These are phyloP conservation scores for Wickerhamomyces mucosus DNA, from an alignment of 805 yeast species.

Conservation along the genomic window DNA sequence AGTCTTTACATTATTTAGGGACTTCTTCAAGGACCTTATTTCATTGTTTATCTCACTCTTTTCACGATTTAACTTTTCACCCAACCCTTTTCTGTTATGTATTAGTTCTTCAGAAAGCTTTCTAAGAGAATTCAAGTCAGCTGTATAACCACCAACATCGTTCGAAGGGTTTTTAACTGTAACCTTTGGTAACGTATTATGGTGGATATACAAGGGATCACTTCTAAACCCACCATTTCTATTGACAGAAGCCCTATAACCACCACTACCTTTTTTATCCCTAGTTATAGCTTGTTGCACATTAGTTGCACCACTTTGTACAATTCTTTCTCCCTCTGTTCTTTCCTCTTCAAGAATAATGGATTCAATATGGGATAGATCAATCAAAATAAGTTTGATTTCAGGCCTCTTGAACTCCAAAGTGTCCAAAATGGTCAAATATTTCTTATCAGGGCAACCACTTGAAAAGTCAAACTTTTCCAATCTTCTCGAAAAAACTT, in stretches of 20 bases:
- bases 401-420: constrained; percentile 45
- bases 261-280: background rate
- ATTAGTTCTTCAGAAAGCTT: constrained; percentile 3
- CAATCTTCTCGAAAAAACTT: constrained; percentile 40
- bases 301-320: constrained; percentile 22
- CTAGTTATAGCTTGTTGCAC: background rate
- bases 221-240: constrained; percentile 34
- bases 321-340: constrained; percentile 37
- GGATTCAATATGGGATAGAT: constrained; percentile 48
- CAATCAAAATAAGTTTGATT: constrained; percentile 55
- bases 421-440: constrained; percentile 49
- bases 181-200: constrained; percentile 7
- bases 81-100: constrained; percentile 3
- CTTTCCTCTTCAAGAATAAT: constrained; percentile 43
- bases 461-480: constrained; percentile 47
- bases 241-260: constrained; percentile 7
- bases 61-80: constrained; percentile 10
- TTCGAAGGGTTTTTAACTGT: constrained; percentile 8
- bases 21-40: constrained; percentile 1
- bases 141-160: constrained; percentile 3
- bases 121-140: background rate
- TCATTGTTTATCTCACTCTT: constrained; percentile 6
- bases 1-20: constrained; percentile 7
- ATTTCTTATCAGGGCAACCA: constrained; percentile 33
- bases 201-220: constrained; percentile 43